Conservation (phyloP, 2,329 filamentous ascomycete genomes). For the Phialocephala sp. region DNA sequence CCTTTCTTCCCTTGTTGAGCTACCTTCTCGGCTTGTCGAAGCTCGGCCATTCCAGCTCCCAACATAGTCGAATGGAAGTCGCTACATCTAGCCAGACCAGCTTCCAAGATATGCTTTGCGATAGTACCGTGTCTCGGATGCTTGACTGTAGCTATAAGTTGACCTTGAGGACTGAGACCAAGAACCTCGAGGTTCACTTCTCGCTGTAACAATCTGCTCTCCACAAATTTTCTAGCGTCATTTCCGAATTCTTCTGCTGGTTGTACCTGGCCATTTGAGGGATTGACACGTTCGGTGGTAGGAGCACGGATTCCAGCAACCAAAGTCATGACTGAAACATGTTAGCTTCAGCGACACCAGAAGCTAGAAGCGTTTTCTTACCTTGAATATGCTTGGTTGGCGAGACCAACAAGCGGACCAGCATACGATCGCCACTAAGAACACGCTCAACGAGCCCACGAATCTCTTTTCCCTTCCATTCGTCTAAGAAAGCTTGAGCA, state of each 20-base stretch:
- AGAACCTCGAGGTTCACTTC: slow-evolving; percentile 83
- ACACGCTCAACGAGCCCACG: slow-evolving; percentile 91
- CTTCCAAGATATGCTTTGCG: slow-evolving; percentile 86
- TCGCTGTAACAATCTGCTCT: slow-evolving; percentile 83
- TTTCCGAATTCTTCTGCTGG: slow-evolving; percentile 89
- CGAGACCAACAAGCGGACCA: slow-evolving; percentile 79
- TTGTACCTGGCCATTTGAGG: slow-evolving; percentile 71
- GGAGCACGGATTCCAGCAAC: slow-evolving; percentile 89
- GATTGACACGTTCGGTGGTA: slow-evolving; percentile 83
- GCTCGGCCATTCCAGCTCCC: slow-evolving; percentile 82
- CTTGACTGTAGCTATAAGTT: slow-evolving; percentile 85
- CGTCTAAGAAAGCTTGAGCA: slow-evolving; percentile 74
- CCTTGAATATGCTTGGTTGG: slow-evolving; percentile 76
- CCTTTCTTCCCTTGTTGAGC: slow-evolving; percentile 80
- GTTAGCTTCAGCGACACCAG: slow-evolving; percentile 19
- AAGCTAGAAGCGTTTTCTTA: slow-evolving; percentile 16
- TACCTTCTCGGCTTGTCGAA: slow-evolving; percentile 84
- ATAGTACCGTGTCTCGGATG: slow-evolving; percentile 88
- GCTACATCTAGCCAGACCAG: slow-evolving; percentile 88
- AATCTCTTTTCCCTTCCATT: slow-evolving; percentile 84
- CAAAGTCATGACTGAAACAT: slow-evolving; percentile 78
- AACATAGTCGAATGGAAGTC: slow-evolving; percentile 96
- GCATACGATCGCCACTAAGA: slow-evolving; percentile 86
- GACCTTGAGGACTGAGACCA: slow-evolving; percentile 86
- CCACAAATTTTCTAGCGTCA: slow-evolving; percentile 87